Evolutionary conservation across 2,329 filamentous ascomycete species (phyloP), one percentile per base, ranked within the genome.

Genomic region (Trichophyton equinum): DNA sequence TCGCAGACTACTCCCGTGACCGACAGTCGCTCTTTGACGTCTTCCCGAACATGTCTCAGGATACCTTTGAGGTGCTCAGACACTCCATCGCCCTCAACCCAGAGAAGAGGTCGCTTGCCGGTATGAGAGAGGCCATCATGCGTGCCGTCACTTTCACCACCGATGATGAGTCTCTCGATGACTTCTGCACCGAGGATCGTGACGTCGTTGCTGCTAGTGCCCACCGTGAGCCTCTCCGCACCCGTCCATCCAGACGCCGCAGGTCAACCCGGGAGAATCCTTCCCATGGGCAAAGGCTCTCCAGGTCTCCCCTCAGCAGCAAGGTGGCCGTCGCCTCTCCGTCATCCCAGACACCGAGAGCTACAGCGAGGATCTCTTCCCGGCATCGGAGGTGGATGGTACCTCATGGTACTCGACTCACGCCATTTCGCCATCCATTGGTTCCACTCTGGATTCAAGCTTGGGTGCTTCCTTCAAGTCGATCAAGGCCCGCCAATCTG

Each of bases 21-120:
- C 91, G 91, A 74, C 91, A 97, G 75, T 95, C 89, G 46, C 83
- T 99, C 62, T 99, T 99, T 73, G 94, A 99, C 73, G 89, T 97
- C 69, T 99, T 99, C 75, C 91, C 94, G 44, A 91, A 89, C 74
- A 96, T 99, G 92, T 97, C 92, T 57, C 90, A 96, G 74, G 94
- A 99, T 74, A 96, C 94, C 0, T 99, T 89, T 70, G 91, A 96
- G 74, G 89, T 99, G 66, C 85, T 99, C 74, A 85, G 86, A 59
- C 83, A 95, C 75, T 95, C 89, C 73, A 84, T 99, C 83, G 89
- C 89, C 68, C 77, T 99, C 67, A 92, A 99, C 71, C 94, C 94
- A 9, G 83, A 82, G 73, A 95, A 91, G 79, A 88, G 94, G 60
- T 95, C 91, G 38, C 79, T 99, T 57, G 78, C 82, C 36, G 88